Percentiles rank a stretch among this genome's conserved stretches.
These are phyloP conservation scores for Brassica incana DNA, from an alignment of 345 rosid species.

Conservation along the genomic window DNA sequence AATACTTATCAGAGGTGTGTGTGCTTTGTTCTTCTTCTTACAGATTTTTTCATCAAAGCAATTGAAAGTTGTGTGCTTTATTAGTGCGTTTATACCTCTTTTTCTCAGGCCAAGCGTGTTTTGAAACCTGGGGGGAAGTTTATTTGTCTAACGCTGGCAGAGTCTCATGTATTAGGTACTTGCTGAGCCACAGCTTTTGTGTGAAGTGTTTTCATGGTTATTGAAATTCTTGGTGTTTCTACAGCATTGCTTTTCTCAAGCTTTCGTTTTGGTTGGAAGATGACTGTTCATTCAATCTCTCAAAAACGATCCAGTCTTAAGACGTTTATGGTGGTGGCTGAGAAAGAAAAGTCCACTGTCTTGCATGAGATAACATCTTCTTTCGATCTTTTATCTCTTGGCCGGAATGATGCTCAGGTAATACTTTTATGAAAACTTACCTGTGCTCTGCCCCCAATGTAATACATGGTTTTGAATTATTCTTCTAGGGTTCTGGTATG, in stretches of 20 bases:
- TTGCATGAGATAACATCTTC: constrained; percentile 54
- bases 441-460: background rate
- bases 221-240: constrained; percentile 26
- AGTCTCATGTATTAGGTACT: constrained; percentile 82
- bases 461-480: constrained; percentile 7
- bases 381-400: constrained; percentile 48
- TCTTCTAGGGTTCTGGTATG: constrained; percentile 67
- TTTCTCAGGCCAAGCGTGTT: constrained; percentile 72
- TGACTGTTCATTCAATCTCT: constrained; percentile 58
- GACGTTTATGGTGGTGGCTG: constrained; percentile 80
- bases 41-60: background rate
- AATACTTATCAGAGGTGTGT: constrained; percentile 79
- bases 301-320: constrained; percentile 54
- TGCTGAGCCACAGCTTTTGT: too few relatives aligned
- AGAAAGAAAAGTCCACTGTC: constrained; percentile 52
- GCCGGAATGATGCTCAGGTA: constrained; percentile 61
- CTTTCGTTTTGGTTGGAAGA: constrained; percentile 89
- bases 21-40: background rate
- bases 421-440: background rate
- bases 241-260: constrained; percentile 80
- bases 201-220: background rate
- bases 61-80: constrained; percentile 10
- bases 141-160: constrained; percentile 81
- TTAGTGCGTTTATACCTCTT: background rate
- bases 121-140: constrained; percentile 73